Conservation (phyloP, 768 basidiomycete species). For the Suillus cothurnatus region DNA sequence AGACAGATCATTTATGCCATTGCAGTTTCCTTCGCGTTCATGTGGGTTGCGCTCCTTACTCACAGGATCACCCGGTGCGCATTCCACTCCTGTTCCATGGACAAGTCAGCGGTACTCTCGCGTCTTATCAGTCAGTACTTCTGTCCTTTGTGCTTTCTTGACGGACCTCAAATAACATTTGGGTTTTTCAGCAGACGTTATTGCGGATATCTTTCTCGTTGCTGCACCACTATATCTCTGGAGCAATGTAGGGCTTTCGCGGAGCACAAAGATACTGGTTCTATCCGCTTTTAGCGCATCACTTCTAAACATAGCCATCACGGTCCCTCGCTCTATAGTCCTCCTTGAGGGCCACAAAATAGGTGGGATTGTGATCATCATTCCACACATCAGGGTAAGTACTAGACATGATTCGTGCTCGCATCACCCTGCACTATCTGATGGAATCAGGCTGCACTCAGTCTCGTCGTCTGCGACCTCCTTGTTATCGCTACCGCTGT, state of each 20-base stretch:
- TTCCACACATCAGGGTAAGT: constrained; percentile 27
- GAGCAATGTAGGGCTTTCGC: constrained; percentile 10
- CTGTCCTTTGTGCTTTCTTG: not conserved
- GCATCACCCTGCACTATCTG: not conserved
- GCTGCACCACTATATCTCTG: constrained; percentile 19
- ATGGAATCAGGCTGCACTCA: constrained; percentile 21
- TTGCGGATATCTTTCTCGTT: constrained; percentile 24
- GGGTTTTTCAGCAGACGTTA: constrained; percentile 18
- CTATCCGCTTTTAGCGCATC: constrained; percentile 23
- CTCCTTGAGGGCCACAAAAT: constrained; percentile 9
- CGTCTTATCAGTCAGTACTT: constrained; percentile 25
- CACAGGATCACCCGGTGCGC: constrained; percentile 21
- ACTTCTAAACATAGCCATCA: constrained; percentile 19
- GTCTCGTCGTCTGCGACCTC: constrained; percentile 28
- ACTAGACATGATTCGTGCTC: not conserved
- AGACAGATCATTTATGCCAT: constrained; percentile 11
- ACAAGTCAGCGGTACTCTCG: constrained; percentile 13
- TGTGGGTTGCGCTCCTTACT: constrained; percentile 24
- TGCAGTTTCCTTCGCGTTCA: constrained; percentile 20
- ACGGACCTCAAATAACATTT: not conserved
- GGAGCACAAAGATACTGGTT: constrained; percentile 21
- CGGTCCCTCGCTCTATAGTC: constrained; percentile 18
- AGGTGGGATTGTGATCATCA: constrained; percentile 12
- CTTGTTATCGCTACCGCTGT: constrained; percentile 28
- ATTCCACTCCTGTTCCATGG: constrained; percentile 2